Base-by-base conservation (phyloP, 2,329 filamentous ascomycete genomes). In the Gnomoniopsis sp. region DNA sequence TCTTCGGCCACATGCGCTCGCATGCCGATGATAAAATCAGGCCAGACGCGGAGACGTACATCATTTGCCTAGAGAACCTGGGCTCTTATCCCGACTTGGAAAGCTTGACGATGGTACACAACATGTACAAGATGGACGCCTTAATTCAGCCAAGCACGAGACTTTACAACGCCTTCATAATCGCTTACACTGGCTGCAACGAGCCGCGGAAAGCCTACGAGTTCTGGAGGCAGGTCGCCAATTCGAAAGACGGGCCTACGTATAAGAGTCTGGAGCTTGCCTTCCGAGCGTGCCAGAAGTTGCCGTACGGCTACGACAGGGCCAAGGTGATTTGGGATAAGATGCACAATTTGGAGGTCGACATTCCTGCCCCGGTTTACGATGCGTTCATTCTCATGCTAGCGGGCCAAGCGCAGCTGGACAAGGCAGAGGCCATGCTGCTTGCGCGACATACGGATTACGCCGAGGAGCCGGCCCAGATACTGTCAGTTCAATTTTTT, bases 1-100 rank as follows among this genome's bases (percentile, higher is more conserved):
- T 96, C 36, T 97, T 99, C 72, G 90, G 90, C 15, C 91, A 97
- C 70, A 98, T 98, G 93, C 89, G 92, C n/a, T 82, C 88, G 53
- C 88, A 92, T 63, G 79, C 82, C 23, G 84, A 87, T 58, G 75
- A 76, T 2, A 74, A 77, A 1, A 83, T 85, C 22, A 84, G 88
- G 1, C 91, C 95, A 0, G 87, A 80, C 2, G 73, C 83, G 11
- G 86, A 90, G 48, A 89, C 89, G 6, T 99, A 99, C 69, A 82
- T 90, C 3, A 76, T 81, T 36, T 93, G 88, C 62, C 88, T 98
- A 58, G 84, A 90, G 60, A 90, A 91, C 2, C 83, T 96, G 23
- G 87, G 88, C 3, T 72, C 73, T n/a, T 73, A 75, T 46, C 79
- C 79, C 10, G 86, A 89, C 65, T 68, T 75, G 1, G 86, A 90